Conservation (phyloP, 2,329 filamentous ascomycete species). For the Whalleya microplaca region DNA sequence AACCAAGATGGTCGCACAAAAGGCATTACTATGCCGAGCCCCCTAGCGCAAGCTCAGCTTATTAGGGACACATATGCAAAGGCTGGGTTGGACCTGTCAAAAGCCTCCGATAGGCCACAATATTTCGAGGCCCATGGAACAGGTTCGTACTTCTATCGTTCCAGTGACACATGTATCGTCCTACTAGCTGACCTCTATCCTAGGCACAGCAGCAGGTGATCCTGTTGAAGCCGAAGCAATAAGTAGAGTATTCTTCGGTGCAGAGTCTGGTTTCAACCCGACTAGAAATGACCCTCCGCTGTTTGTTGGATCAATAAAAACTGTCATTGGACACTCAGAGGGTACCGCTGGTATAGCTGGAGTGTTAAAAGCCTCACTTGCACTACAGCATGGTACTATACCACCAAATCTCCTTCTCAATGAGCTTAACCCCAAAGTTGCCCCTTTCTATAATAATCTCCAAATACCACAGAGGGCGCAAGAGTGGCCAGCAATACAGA, state of each 20-base stretch:
- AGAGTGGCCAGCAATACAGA: slow-evolving; percentile 1
- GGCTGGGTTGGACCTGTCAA: slow-evolving; percentile 32
- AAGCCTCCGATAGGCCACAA: slow-evolving; percentile 19
- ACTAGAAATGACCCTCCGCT: background rate
- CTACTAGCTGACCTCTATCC: too few species aligned
- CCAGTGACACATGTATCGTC: too few species aligned
- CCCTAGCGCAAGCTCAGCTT: slow-evolving; percentile 38
- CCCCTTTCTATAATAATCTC: slow-evolving; percentile 28
- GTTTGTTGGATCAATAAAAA: slow-evolving; percentile 33
- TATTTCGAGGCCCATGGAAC: slow-evolving; percentile 31
- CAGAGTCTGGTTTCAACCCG: background rate
- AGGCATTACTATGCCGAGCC: slow-evolving; percentile 50
- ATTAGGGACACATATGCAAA: slow-evolving; percentile 38
- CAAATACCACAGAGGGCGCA: slow-evolving; percentile 11
- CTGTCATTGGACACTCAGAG: slow-evolving; percentile 35
- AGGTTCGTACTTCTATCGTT: background rate
- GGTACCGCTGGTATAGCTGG: slow-evolving; percentile 34
- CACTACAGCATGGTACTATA: slow-evolving; percentile 22
- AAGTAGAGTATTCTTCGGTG: slow-evolving; percentile 9
- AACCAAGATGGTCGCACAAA: slow-evolving; percentile 47
- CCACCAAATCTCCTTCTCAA: slow-evolving; percentile 39
- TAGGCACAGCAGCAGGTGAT: slow-evolving; percentile 22
- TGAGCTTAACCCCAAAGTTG: slow-evolving; percentile 32
- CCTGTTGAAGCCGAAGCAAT: slow-evolving; percentile 30
- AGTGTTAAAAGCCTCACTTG: slow-evolving; percentile 30